phyloP scores from a whole-genome alignment of 768 basidiomycete species.

The Amanita pallidorosea region DNA sequence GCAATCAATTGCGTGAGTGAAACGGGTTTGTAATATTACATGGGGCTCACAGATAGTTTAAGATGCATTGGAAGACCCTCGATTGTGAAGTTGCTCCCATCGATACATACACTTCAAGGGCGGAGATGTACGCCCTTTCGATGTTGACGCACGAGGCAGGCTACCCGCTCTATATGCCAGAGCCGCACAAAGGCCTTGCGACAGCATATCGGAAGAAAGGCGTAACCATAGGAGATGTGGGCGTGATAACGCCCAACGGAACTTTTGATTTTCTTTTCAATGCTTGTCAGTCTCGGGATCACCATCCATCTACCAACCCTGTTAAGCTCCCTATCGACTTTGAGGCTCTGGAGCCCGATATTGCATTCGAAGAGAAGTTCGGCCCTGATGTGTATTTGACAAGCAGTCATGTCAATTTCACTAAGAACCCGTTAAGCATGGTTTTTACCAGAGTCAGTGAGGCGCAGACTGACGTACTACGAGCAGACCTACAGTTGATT shows the following conservation, averaged over 20 bases:
- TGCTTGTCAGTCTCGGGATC: not conserved
- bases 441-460: not conserved
- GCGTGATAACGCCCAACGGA: not conserved
- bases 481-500: not conserved
- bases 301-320: not conserved
- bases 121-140: not conserved
- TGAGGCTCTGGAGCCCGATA: not conserved
- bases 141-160: not conserved
- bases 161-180: not conserved
- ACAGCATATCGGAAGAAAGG: not conserved
- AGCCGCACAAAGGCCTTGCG: not conserved
- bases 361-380: not conserved
- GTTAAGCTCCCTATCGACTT: not conserved
- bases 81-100: too few relatives aligned
- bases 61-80: too few relatives aligned
- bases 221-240: constrained; percentile 1
- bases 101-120: too few relatives aligned
- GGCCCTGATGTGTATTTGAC: not conserved
- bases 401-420: not conserved
- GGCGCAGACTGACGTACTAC: not conserved
- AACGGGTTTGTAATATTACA: too few relatives aligned
- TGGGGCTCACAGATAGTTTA: too few relatives aligned
- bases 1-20: too few relatives aligned
- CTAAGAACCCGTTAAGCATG: not conserved
- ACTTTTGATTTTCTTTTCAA: constrained; percentile 4